These are phyloP conservation scores for Ceratocystis variospora DNA, from an alignment of 2,329 filamentous ascomycete genomes.

Conservation along the genomic window DNA sequence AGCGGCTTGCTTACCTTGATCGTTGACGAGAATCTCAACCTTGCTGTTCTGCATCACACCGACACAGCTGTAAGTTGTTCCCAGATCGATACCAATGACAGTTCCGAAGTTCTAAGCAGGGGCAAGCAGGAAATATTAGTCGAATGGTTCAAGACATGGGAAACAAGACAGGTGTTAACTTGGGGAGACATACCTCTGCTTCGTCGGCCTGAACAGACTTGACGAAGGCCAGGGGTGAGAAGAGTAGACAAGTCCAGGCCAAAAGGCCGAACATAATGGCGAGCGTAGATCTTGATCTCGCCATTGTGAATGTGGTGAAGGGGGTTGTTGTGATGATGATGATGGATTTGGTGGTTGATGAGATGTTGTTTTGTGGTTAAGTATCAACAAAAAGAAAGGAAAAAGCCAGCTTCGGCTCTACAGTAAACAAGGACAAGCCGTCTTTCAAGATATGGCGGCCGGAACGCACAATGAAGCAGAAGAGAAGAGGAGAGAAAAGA, in stretches of 20 bases:
- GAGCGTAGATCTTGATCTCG: conserved; percentile 52
- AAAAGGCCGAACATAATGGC: conserved; percentile 74
- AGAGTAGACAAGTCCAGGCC: conserved; percentile 81
- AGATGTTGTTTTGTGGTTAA: conserved; percentile 11
- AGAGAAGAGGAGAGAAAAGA: conserved; percentile 21
- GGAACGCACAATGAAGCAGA: conserved; percentile 15
- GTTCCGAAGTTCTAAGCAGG: conserved; percentile 52
- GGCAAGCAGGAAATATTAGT: background rate
- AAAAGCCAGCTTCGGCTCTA: conserved; percentile 20
- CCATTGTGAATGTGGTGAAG: conserved; percentile 29
- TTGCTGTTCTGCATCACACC: conserved; percentile 94
- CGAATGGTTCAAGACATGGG: background rate
- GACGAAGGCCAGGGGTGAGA: conserved; percentile 75
- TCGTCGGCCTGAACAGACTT: conserved; percentile 62
- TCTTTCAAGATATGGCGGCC: conserved; percentile 8
- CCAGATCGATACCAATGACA: conserved; percentile 88
- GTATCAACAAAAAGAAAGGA: conserved; percentile 16
- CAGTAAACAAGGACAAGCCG: conserved; percentile 1
- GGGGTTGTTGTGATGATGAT: conserved; percentile 13
- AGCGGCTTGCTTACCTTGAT: conserved; percentile 42
- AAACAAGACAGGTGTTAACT: background rate
- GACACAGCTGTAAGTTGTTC: conserved; percentile 80
- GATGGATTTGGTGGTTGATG: background rate
- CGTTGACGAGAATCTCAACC: conserved; percentile 90
- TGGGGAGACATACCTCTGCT: conserved; percentile 33